Base-by-base conservation (phyloP, 2,329 filamentous ascomycete genomes). In the Sordariomycetes sp. region DNA sequence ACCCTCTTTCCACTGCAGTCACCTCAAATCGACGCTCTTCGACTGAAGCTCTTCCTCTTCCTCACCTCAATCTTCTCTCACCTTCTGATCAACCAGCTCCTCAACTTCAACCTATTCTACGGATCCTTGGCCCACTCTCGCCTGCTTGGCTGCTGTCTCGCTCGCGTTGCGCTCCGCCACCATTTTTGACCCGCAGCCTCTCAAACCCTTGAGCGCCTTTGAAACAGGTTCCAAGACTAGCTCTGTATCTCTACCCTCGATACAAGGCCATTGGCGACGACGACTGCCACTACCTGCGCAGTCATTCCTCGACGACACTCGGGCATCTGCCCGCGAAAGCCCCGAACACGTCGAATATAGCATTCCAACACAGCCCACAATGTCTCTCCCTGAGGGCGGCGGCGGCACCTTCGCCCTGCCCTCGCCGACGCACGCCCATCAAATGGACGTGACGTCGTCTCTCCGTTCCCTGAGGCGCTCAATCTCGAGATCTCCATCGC, bases 401-500 rank as follows among this genome's bases (percentile, higher is more conserved):
- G 82, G 84, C 54, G 85, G 85, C 50, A 90, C 85, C 39, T 70
- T 94, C 48, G 86, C 92, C 51, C 70, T 94, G 48, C 80, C 86
- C 43, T 94, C 88, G 41, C 88, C 90, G 38, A 90, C 84, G 31
- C 79, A 85, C 49, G 76, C 78, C 41, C 84, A 86, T 55, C 81
- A 84, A 59, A 82, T 90, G 48, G 85, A 94, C 63, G 78, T 86
- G 43, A 81, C 83, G 41, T 79, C 84, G 33, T 81, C 84, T 39
- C 83, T 94, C 42, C 76, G 86, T 51, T 84, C 86, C 49, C 68
- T 95, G 38, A 75, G 88, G 44, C 83, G 86, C 46, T 94, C 90
- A 18, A 70, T 95, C 42, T 95, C 88, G 37, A 76, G 87, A 48
- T 95, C 90, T n/a, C 90, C 90, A 9, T 94, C 90, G 21, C 94